Evolutionary conservation across 2,329 filamentous ascomycete species (phyloP).

Genomic region (Parastagonospora avenae): DNA sequence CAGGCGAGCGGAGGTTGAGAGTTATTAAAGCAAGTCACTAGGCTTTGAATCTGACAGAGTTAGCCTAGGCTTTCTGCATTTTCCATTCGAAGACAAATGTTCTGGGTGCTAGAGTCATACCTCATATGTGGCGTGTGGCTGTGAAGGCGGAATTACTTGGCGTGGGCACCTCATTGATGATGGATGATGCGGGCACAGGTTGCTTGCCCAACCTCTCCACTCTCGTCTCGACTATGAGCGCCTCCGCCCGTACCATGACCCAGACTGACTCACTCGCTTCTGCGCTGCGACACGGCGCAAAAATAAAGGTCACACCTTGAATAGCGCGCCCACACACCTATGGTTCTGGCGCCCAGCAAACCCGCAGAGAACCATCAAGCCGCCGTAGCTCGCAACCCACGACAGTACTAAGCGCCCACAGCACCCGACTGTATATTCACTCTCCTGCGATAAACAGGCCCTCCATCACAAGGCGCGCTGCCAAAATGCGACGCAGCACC

Average conservation of each 20-base stretch:
- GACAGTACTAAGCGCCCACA: constrained; percentile 7
- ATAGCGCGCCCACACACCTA: constrained; percentile 16
- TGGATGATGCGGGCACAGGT: constrained; percentile 14
- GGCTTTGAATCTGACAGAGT: no score
- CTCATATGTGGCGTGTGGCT: constrained; percentile 15
- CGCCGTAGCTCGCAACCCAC: constrained; percentile 12
- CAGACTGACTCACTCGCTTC: constrained; percentile 23
- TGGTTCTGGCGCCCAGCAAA: constrained; percentile 34
- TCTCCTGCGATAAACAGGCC: constrained; percentile 11
- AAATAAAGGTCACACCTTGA: constrained; percentile 36
- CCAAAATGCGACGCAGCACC: constrained; percentile 40
- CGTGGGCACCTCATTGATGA: constrained; percentile 17
- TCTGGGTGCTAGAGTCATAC: no score
- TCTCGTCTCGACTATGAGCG: constrained; percentile 14
- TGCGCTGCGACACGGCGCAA: constrained; percentile 28
- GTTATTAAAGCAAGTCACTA: constrained; percentile 26
- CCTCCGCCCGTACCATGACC: constrained; percentile 25
- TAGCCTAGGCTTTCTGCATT: no score
- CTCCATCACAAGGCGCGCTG: constrained; percentile 8
- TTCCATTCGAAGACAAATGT: no score
- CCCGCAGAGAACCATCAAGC: constrained; percentile 13
- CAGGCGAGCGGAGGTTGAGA: constrained; percentile 50
- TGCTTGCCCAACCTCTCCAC: constrained; percentile 17
- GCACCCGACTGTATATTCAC: neutral
- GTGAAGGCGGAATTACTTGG: constrained; percentile 16